These are phyloP conservation scores for Erysimum cheiri DNA, from an alignment of 441 rosid species.

Conservation along the genomic window DNA sequence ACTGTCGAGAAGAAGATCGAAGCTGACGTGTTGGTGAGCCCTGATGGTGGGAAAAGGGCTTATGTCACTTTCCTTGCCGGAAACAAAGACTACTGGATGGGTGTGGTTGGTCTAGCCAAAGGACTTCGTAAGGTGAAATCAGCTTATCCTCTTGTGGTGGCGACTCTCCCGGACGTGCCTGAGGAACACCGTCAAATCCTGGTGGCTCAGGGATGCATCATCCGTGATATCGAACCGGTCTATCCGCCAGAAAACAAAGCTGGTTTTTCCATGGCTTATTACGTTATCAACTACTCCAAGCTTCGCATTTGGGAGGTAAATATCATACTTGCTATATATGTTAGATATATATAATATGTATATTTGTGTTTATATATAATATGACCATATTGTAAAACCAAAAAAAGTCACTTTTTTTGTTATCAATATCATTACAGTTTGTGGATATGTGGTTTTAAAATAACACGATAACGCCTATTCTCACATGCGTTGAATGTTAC, in stretches of 20 bases:
- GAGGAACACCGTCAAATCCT: constrained; percentile 70
- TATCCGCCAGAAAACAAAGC: constrained; percentile 61
- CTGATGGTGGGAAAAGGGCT: constrained; percentile 46
- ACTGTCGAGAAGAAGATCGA: not conserved
- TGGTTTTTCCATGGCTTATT: constrained; percentile 74
- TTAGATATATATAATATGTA: no score
- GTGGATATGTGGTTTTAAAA: not conserved
- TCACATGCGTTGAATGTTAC: not conserved
- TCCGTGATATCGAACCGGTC: constrained; percentile 67
- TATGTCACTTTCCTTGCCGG: constrained; percentile 80
- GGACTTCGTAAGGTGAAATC: constrained; percentile 70
- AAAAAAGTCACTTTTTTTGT: not conserved
- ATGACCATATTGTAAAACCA: not conserved
- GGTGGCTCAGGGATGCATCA: constrained; percentile 68
- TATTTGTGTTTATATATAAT: not conserved
- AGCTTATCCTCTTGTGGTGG: constrained; percentile 73
- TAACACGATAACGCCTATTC: not conserved
- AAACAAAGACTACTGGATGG: constrained; percentile 69
- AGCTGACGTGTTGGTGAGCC: not conserved
- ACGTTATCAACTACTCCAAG: constrained; percentile 80
- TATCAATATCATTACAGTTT: not conserved
- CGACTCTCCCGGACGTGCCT: constrained; percentile 73
- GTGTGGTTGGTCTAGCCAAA: constrained; percentile 79
- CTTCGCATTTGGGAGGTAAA: constrained; percentile 88
- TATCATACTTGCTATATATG: not conserved